Evolutionary conservation across 2,329 filamentous ascomycete genomes (phyloP).

Genomic region (Albifimbria verrucaria): DNA sequence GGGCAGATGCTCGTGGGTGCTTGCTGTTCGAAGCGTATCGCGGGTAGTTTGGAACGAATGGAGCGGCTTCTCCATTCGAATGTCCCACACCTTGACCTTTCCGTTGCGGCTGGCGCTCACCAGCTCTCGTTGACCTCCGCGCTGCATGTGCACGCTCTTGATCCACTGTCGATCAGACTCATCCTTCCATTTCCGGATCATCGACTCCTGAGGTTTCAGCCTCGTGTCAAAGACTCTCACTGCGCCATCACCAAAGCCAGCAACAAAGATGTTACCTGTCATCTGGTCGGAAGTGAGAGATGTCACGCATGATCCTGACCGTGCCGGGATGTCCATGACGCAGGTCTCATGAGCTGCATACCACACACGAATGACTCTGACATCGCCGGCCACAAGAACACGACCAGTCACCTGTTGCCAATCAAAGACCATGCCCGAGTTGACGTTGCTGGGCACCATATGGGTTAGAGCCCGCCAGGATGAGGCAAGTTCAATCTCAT

Average conservation of each 20-base stretch:
- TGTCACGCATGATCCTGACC: slow-evolving; percentile 93
- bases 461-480: slow-evolving; percentile 90
- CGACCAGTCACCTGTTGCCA: slow-evolving; percentile 98
- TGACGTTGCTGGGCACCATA: slow-evolving; percentile 89
- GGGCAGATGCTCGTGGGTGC: slow-evolving; percentile 92
- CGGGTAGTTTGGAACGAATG: slow-evolving; percentile 71
- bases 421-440: slow-evolving; percentile 94
- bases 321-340: slow-evolving; percentile 87
- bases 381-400: slow-evolving; percentile 92
- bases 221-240: slow-evolving; percentile 93
- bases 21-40: slow-evolving; percentile 78
- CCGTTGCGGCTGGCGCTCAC: slow-evolving; percentile 88
- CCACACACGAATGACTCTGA: slow-evolving; percentile 94
- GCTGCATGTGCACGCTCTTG: slow-evolving; percentile 93
- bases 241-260: slow-evolving; percentile 93
- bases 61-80: slow-evolving; percentile 77
- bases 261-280: slow-evolving; percentile 92
- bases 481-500: slow-evolving; percentile 78
- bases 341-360: slow-evolving; percentile 92
- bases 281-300: slow-evolving; percentile 96
- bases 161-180: slow-evolving; percentile 85
- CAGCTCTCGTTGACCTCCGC: slow-evolving; percentile 87
- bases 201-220: slow-evolving; percentile 76
- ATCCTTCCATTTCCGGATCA: slow-evolving; percentile 97
- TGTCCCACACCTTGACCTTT: slow-evolving; percentile 94